Evolutionary conservation across 2,329 filamentous ascomycete species (phyloP).

Genomic region (Cordyceps javanica): DNA sequence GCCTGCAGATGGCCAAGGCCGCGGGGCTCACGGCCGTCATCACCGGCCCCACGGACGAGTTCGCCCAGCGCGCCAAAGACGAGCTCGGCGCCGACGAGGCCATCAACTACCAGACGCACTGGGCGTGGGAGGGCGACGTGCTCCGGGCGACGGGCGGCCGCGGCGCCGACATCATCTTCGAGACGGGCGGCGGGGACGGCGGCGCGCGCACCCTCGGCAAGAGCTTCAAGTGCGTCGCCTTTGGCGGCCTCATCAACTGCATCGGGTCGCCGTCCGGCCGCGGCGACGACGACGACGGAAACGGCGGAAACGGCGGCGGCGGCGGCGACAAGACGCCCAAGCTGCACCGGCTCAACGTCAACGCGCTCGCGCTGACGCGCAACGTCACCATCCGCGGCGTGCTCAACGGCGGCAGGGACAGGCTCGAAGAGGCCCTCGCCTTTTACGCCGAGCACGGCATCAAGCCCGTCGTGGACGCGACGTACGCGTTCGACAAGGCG

Average conservation of each 20-base stretch:
- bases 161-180: constrained; percentile 50
- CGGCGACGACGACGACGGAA: constrained; percentile 41
- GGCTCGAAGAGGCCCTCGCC: constrained; percentile 47
- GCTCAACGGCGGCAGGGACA: constrained; percentile 51
- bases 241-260: constrained; percentile 48
- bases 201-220: constrained; percentile 45
- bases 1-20: constrained; percentile 48
- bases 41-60: constrained; percentile 48
- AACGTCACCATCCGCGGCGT: constrained; percentile 40
- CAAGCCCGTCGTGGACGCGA: constrained; percentile 40
- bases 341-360: constrained; percentile 34
- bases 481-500: constrained; percentile 41
- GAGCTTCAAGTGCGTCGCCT: constrained; percentile 46
- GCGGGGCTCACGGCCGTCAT: constrained; percentile 45
- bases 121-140: constrained; percentile 45
- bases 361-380: constrained; percentile 3
- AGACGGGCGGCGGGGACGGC: constrained; percentile 50
- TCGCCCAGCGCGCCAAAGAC: constrained; percentile 38
- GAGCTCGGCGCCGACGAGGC: constrained; percentile 44
- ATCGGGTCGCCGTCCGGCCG: constrained; percentile 47
- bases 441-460: constrained; percentile 40
- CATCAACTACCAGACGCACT: constrained; percentile 49
- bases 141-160: constrained; percentile 36
- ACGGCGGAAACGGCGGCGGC: constrained; percentile 8
- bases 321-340: constrained; percentile 14